Evolutionary conservation across 257 asterid genomes (phyloP).

Genomic region (Salvia miltiorrhiza): DNA sequence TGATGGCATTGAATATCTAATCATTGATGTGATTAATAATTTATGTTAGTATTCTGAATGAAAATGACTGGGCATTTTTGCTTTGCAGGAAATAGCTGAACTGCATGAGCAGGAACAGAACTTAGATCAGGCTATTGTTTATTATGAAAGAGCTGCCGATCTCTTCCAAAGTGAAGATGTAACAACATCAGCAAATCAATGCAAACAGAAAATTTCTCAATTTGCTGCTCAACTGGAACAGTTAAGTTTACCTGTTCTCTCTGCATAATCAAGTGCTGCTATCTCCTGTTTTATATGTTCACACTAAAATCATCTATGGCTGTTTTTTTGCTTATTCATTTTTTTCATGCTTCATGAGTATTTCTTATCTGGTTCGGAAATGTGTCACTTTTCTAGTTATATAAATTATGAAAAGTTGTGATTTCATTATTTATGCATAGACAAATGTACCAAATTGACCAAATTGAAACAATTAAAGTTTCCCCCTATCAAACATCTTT

Average conservation of each 20-base stretch:
- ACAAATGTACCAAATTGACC: background rate
- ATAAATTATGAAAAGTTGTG: background rate
- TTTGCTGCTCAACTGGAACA: constrained; percentile 86
- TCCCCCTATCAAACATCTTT: background rate
- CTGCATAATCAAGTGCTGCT: constrained; percentile 9
- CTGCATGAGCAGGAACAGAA: constrained; percentile 79
- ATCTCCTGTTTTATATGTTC: background rate
- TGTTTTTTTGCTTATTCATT: background rate
- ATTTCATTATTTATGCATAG: constrained; percentile 7
- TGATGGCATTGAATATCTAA: background rate
- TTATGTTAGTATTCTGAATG: background rate
- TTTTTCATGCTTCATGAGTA: background rate
- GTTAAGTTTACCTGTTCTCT: constrained; percentile 43
- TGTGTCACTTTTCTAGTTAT: constrained; percentile 3
- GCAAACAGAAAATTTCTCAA: constrained; percentile 92
- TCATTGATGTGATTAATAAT: background rate
- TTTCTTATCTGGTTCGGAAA: background rate
- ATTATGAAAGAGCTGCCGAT: constrained; percentile 90
- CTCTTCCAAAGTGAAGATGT: constrained; percentile 85
- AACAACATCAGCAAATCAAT: constrained; percentile 82
- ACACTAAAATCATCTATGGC: background rate
- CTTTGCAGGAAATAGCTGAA: constrained; percentile 88
- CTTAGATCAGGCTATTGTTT: constrained; percentile 71
- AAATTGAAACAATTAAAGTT: background rate
- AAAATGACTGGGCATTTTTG: constrained; percentile 7